phyloP scores from a whole-genome alignment of 208 protist genomes.

The Trypanosomatidae sp. region DNA sequence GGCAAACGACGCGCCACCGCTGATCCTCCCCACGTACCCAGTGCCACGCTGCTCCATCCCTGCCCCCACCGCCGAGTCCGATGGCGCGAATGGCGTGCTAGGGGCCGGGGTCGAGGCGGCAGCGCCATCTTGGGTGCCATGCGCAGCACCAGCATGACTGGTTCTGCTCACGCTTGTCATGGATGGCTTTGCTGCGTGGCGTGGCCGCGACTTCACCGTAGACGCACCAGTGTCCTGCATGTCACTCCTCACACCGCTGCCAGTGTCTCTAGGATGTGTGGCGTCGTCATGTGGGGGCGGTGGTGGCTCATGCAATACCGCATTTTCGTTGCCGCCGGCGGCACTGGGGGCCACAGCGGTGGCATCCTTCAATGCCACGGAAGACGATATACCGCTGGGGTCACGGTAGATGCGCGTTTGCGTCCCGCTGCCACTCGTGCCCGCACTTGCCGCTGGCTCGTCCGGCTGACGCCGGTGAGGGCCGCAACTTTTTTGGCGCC shows the following conservation, averaged over 20 bases:
- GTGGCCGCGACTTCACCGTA: conserved; percentile 3
- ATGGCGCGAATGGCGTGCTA: neutral
- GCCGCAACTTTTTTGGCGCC: neutral
- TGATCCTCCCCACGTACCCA: neutral
- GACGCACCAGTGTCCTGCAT: neutral
- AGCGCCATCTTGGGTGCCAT: neutral
- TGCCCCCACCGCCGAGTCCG: neutral
- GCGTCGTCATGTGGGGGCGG: neutral
- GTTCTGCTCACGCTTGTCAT: neutral
- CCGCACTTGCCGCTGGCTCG: conserved; percentile 2
- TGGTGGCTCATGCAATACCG: neutral
- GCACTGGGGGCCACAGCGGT: neutral
- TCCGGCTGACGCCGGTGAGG: conserved; percentile 14
- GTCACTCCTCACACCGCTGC: neutral
- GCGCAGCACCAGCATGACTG: neutral
- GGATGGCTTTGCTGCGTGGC: conserved; percentile 2
- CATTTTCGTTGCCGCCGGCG: neutral
- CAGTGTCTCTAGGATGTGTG: neutral
- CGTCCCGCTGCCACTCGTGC: conserved; percentile 9
- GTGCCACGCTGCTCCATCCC: neutral
- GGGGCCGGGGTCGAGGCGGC: neutral
- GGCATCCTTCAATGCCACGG: neutral
- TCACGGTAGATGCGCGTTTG: conserved; percentile 34
- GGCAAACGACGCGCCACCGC: neutral
- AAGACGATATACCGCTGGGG: conserved; percentile 2